A percentile compares a stretch with the other conserved stretches of the same genome.
These are phyloP conservation scores for Simmondsia chinensis DNA, from an alignment of 148 eudicot genomes.

Conservation along the genomic window DNA sequence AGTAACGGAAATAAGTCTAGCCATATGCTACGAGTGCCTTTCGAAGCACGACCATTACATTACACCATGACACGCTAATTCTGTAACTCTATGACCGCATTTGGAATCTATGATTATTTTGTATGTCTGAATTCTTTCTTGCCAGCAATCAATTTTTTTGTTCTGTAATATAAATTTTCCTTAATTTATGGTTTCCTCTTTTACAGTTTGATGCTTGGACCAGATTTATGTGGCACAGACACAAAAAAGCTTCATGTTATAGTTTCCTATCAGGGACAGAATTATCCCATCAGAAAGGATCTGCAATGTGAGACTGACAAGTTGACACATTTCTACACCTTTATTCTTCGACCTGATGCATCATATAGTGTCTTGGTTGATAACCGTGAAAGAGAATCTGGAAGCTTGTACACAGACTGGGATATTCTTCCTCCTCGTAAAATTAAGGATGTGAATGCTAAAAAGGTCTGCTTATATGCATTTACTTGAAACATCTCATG, in stretches of 20 bases:
- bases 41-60: too few relatives aligned
- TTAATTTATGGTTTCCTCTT: conserved; percentile 1
- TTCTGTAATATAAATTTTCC: background rate
- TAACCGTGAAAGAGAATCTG: conserved; percentile 73
- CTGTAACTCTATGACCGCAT: too few relatives aligned
- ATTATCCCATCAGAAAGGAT: conserved; percentile 82
- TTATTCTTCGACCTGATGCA: conserved; percentile 81
- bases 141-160: too few relatives aligned
- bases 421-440: conserved; percentile 83
- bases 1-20: too few relatives aligned
- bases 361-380: conserved; percentile 71
- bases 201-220: conserved; percentile 94
- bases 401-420: conserved; percentile 89
- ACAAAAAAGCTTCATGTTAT: conserved; percentile 86
- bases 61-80: too few relatives aligned
- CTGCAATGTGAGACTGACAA: conserved; percentile 95
- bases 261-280: conserved; percentile 85
- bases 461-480: conserved; percentile 46
- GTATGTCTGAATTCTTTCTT: too few relatives aligned
- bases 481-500: too few relatives aligned
- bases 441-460: conserved; percentile 71
- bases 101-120: too few relatives aligned
- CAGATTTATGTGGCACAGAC: conserved; percentile 88
- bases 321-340: conserved; percentile 92
- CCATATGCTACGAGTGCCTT: too few relatives aligned